These are phyloP conservation scores for Mediolabrus comicus DNA, from an alignment of 108 stramenopile genomes.

Conservation along the genomic window DNA sequence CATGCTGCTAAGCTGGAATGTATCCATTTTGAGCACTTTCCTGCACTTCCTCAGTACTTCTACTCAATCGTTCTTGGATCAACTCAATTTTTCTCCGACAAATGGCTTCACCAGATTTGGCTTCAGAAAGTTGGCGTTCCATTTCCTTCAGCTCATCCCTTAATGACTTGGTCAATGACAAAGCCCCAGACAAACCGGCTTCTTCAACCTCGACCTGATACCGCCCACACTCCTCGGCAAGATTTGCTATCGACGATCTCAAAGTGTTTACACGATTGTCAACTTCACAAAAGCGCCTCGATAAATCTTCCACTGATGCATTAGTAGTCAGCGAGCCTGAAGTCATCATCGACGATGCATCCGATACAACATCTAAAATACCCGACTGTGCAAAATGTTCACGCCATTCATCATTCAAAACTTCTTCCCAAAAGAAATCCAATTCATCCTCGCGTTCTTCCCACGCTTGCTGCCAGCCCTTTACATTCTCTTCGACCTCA, in stretches of 20 bases:
- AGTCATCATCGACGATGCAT: neutral
- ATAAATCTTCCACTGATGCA: conserved; percentile 10
- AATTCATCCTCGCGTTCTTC: conserved; percentile 67
- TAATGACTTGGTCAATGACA: conserved; percentile 53
- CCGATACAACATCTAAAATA: conserved; percentile 18
- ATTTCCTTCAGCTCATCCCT: conserved; percentile 68
- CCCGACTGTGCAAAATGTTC: conserved; percentile 12
- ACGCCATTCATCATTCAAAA: conserved; percentile 29
- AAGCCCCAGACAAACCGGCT: conserved; percentile 65
- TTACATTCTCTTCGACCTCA: conserved; percentile 37
- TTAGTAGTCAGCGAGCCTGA: neutral
- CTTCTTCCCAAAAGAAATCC: conserved; percentile 47
- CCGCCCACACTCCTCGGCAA: conserved; percentile 70
- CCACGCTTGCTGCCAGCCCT: conserved; percentile 42
- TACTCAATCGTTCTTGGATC: conserved; percentile 34
- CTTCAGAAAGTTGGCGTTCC: conserved; percentile 55
- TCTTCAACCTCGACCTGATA: conserved; percentile 63
- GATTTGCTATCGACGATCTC: conserved; percentile 66
- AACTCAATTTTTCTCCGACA: conserved; percentile 67
- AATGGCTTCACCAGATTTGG: conserved; percentile 42
- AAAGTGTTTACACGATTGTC: conserved; percentile 48
- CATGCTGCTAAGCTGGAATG: neutral
- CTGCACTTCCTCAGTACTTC: neutral
- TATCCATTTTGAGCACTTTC: neutral
- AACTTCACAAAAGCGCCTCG: conserved; percentile 16